A percentile compares a stretch with the other conserved stretches of the same genome.
These are phyloP conservation scores for Mollisiaceae sp. DNA, from an alignment of 2,329 filamentous ascomycete genomes.

Conservation along the genomic window DNA sequence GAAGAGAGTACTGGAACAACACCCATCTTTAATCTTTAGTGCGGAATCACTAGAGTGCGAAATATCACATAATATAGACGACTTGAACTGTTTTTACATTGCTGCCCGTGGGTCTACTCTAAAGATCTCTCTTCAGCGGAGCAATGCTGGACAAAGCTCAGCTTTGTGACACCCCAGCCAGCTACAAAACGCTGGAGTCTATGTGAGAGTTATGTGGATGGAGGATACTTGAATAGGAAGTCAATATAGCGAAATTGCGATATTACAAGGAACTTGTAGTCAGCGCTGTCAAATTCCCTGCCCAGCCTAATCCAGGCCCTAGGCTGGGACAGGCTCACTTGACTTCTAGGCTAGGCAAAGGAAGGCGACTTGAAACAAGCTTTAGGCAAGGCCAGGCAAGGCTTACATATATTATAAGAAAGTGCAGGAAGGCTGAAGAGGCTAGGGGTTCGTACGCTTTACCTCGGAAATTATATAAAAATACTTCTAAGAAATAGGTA, in stretches of 20 bases:
- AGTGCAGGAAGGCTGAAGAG: too few species aligned
- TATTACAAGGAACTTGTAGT: background rate
- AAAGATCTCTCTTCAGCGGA: constrained; percentile 9
- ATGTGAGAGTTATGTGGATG: background rate
- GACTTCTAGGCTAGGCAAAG: too few species aligned
- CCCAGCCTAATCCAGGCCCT: too few species aligned
- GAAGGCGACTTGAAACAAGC: too few species aligned
- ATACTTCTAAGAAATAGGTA: too few species aligned
- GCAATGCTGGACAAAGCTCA: background rate
- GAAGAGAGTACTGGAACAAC: constrained; percentile 9
- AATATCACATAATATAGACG: constrained; percentile 2
- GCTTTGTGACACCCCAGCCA: background rate
- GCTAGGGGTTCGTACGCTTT: too few species aligned
- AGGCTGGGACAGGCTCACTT: too few species aligned
- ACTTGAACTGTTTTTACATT: constrained; percentile 13
- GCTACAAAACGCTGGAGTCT: background rate
- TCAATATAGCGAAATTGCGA: background rate
- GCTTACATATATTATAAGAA: too few species aligned
- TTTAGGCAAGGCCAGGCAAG: too few species aligned
- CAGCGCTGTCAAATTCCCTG: too few species aligned
- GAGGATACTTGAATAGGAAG: background rate
- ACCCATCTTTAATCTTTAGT: constrained; percentile 2
- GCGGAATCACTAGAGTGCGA: constrained; percentile 6
- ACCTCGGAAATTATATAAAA: too few species aligned
- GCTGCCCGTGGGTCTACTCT: background rate